These are phyloP conservation scores for Cryptosporidium muris DNA, from an alignment of 169 alveolate genomes.

Conservation along the genomic window DNA sequence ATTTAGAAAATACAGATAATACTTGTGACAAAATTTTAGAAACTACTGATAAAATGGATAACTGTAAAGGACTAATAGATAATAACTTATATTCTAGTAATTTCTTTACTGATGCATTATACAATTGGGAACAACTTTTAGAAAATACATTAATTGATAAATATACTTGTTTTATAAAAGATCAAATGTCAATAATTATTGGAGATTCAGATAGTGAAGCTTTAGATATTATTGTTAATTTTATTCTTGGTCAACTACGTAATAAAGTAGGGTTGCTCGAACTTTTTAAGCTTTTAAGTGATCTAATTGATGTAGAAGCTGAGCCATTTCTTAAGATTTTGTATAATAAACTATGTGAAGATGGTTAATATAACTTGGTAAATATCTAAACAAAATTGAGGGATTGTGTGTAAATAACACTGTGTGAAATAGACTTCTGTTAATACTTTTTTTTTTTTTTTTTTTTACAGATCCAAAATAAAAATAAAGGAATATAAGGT, in stretches of 20 bases:
- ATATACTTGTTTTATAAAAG: constrained; percentile 2
- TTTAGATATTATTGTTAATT: constrained; percentile 32
- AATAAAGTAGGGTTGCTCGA: constrained; percentile 5
- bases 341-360: constrained; percentile 24
- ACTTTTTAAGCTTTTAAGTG: constrained; percentile 10
- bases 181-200: constrained; percentile 46
- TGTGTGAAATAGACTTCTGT: neutral
- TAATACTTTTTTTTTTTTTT: neutral
- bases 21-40: neutral
- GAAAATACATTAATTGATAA: constrained; percentile 1
- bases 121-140: constrained; percentile 30
- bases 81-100: constrained; percentile 8
- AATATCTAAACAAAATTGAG: too few relatives aligned
- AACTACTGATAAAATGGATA: neutral
- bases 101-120: neutral
- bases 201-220: constrained; percentile 47
- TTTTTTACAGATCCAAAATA: neutral
- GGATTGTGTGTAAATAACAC: too few relatives aligned
- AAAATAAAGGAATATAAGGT: neutral
- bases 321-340: constrained; percentile 24
- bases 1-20: neutral
- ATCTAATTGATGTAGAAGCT: constrained; percentile 31
- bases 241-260: neutral
- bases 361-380: neutral
- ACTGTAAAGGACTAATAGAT: neutral